phyloP scores from a whole-genome alignment of 1,284 basidiomycete genomes.

The Sanghuangporus baumii region DNA sequence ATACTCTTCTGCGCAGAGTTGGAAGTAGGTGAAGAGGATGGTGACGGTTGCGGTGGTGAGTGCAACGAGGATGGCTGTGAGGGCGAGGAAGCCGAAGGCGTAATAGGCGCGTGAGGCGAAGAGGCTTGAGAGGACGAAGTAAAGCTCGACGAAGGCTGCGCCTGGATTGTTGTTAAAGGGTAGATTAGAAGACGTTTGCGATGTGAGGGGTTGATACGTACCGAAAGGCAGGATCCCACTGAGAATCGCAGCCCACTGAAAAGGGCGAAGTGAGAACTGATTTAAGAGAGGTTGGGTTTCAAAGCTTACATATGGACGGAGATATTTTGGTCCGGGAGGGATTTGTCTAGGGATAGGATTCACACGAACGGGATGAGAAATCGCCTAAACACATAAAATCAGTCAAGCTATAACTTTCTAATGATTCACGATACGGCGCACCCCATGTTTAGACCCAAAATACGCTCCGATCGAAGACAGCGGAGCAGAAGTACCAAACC shows the following conservation, averaged over 20 bases:
- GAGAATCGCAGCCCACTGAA: constrained; percentile 69
- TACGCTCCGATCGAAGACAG: constrained; percentile 70
- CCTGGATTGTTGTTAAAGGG: constrained; percentile 37
- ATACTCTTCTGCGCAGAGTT: constrained; percentile 94
- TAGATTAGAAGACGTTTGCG: neutral
- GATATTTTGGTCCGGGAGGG: constrained; percentile 79
- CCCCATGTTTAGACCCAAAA: constrained; percentile 85
- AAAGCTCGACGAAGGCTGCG: constrained; percentile 93
- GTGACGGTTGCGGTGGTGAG: constrained; percentile 89
- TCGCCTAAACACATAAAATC: constrained; percentile 38
- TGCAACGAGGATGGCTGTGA: constrained; percentile 82
- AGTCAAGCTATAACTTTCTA: constrained; percentile 7
- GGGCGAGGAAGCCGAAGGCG: constrained; percentile 91
- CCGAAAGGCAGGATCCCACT: constrained; percentile 93
- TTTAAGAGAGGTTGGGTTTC: neutral
- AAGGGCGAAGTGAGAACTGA: neutral
- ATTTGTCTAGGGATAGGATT: constrained; percentile 93
- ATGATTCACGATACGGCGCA: constrained; percentile 32
- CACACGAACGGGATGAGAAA: constrained; percentile 80
- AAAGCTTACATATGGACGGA: constrained; percentile 63
- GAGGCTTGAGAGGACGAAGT: constrained; percentile 88
- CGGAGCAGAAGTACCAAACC: constrained; percentile 94
- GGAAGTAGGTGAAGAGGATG: constrained; percentile 89
- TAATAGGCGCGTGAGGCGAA: constrained; percentile 95
- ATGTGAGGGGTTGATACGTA: constrained; percentile 25